phyloP scores from a whole-genome alignment of 2,329 filamentous ascomycete genomes.

The Sporothrix luriei region DNA sequence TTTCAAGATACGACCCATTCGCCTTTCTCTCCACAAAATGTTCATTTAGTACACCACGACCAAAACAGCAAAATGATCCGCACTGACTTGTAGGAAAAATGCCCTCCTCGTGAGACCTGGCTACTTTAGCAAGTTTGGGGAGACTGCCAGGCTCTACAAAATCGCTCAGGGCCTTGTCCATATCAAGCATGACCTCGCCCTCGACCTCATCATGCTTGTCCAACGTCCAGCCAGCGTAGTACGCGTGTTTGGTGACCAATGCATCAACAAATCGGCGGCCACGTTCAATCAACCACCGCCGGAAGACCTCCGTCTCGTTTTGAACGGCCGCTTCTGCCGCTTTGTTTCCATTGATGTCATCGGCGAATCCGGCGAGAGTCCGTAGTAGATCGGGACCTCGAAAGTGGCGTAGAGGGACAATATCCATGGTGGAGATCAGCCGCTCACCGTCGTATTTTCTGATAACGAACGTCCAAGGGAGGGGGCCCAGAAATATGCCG shows the following conservation, averaged over 20 bases:
- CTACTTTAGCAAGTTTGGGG: too few species aligned
- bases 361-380: background rate
- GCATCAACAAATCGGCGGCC: constrained; percentile 4
- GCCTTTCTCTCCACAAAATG: background rate
- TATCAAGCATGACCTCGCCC: constrained; percentile 9
- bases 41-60: background rate
- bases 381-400: background rate
- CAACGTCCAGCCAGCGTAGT: background rate
- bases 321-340: background rate
- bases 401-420: background rate
- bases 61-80: background rate
- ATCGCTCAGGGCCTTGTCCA: background rate
- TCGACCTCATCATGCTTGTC: background rate
- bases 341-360: background rate
- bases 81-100: too few species aligned
- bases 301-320: background rate
- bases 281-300: background rate
- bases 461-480: background rate
- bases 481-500: background rate
- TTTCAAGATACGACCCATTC: background rate
- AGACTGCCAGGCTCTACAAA: too few species aligned
- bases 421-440: background rate
- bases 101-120: too few species aligned
- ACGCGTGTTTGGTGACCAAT: background rate
- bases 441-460: background rate